Conservation (phyloP, 495 filamentous ascomycete species). For the Aspergillus kassunensis region DNA sequence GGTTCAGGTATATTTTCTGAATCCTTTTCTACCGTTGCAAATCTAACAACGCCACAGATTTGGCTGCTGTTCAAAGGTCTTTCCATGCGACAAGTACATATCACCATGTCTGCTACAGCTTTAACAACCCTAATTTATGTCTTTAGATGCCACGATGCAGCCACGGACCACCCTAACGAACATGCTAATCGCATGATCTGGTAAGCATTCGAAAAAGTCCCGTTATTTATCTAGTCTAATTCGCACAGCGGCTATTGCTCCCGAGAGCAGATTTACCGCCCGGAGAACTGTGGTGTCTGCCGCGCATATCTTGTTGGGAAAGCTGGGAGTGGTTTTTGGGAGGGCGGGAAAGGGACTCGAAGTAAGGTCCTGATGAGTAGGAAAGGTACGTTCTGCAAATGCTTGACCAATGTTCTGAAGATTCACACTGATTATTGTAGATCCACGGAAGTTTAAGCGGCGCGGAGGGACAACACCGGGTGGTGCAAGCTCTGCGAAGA, state of each 20-base stretch:
- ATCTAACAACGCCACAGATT: slow-evolving; percentile 36
- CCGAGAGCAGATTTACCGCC: slow-evolving; percentile 77
- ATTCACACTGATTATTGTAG: slow-evolving; percentile 23
- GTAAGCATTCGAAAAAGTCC: slow-evolving; percentile 25
- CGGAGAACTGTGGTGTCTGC: slow-evolving; percentile 77
- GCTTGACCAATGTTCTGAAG: background rate
- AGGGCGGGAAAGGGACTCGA: slow-evolving; percentile 84
- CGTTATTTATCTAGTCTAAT: slow-evolving; percentile 2
- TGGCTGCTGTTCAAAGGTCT: slow-evolving; percentile 63
- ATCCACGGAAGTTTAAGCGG: slow-evolving; percentile 68
- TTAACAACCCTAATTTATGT: slow-evolving; percentile 16
- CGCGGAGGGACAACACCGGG: slow-evolving; percentile 31
- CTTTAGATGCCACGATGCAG: slow-evolving; percentile 75
- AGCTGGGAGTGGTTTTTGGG: slow-evolving; percentile 78
- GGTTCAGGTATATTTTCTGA: slow-evolving; percentile 67
- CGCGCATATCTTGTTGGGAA: slow-evolving; percentile 68
- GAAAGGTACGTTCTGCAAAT: slow-evolving; percentile 44
- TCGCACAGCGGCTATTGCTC: slow-evolving; percentile 62
- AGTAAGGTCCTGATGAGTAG: slow-evolving; percentile 66
- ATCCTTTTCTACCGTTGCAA: background rate
- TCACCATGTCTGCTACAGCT: background rate
- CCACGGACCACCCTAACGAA: slow-evolving; percentile 69
- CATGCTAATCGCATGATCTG: slow-evolving; percentile 90
- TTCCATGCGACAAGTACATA: slow-evolving; percentile 66
- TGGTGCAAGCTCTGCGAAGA: slow-evolving; percentile 28